A percentile compares a stretch with the other conserved stretches of the same genome.
phyloP scores from a whole-genome alignment of 1,284 basidiomycete species.

The Boletellus dicymbophilus region DNA sequence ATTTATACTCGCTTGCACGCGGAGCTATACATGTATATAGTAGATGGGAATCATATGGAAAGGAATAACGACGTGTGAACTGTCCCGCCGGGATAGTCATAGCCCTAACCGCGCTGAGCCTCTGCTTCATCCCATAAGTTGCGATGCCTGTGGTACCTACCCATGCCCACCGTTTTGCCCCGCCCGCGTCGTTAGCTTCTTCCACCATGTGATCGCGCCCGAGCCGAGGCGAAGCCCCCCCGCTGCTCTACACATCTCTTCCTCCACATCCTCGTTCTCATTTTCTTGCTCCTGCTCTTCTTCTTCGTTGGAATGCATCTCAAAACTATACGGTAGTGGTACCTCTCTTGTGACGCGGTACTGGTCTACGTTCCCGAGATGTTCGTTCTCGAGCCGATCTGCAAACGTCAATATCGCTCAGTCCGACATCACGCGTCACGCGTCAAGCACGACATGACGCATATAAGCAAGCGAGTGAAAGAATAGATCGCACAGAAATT shows the following conservation, averaged over 20 bases:
- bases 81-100: no score
- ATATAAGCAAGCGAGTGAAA: no score
- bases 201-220: no score
- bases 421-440: not conserved
- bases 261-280: not conserved
- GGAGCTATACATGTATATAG: no score
- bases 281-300: conserved; percentile 11
- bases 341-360: conserved; percentile 83
- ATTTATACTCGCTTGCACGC: no score
- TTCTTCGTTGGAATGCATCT: conserved; percentile 28
- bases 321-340: conserved; percentile 71
- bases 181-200: not conserved
- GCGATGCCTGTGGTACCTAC: no score
- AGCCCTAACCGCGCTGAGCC: no score
- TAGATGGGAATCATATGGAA: no score
- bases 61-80: no score
- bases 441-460: not conserved
- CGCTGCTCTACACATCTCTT: not conserved
- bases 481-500: conserved; percentile 92
- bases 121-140: no score
- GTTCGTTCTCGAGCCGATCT: conserved; percentile 87
- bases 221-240: not conserved
- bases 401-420: conserved; percentile 1
- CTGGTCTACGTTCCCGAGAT: conserved; percentile 83
- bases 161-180: conserved; percentile 7